phyloP scores from a whole-genome alignment of 169 alveolate species.

The Eimeria acervulina region DNA sequence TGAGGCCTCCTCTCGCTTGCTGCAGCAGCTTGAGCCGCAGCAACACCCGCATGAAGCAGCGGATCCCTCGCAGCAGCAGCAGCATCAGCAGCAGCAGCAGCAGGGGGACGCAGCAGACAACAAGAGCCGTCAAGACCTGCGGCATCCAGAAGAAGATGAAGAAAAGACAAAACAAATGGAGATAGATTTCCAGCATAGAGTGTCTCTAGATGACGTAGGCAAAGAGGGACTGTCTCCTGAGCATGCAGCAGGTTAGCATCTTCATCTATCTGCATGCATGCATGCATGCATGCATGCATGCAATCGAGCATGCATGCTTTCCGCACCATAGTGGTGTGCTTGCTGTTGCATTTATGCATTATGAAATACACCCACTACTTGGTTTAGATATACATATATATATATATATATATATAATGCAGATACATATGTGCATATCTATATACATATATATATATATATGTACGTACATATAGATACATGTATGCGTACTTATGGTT shows the following conservation, averaged over 20 bases:
- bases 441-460: neutral
- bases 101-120: slow-evolving; percentile 3
- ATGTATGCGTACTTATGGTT: neutral
- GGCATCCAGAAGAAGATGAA: slow-evolving; percentile 10
- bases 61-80: slow-evolving; percentile 19
- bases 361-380: neutral
- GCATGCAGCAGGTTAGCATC: slow-evolving; percentile 71
- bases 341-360: neutral
- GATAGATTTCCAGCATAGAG: slow-evolving; percentile 45
- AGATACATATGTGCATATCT: too few species aligned
- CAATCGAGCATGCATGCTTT: neutral
- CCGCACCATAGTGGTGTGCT: neutral
- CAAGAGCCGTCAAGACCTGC: neutral
- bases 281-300: neutral
- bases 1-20: slow-evolving; percentile 42
- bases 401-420: neutral
- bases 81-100: slow-evolving; percentile 49
- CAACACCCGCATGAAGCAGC: neutral
- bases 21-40: slow-evolving; percentile 11
- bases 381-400: neutral
- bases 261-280: neutral
- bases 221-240: slow-evolving; percentile 71
- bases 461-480: too few species aligned
- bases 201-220: slow-evolving; percentile 85
- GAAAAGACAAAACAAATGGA: neutral